Base-by-base conservation (phyloP, 176 grass and related monocot species). In the Coix lacrymajobi region DNA sequence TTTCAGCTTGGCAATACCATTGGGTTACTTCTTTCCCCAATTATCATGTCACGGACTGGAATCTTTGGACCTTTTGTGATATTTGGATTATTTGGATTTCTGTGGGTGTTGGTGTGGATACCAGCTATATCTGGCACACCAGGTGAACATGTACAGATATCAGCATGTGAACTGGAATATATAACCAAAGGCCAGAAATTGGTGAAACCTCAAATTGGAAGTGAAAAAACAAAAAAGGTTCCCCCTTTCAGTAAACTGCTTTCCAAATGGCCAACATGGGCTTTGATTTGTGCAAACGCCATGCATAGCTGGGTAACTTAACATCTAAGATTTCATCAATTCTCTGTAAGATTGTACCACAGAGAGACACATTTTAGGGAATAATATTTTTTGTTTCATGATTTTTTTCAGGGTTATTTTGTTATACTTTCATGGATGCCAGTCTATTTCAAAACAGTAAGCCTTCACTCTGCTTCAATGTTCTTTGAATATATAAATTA, bases 361-460 rank as follows among this genome's bases (percentile, higher is more conserved):
- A 43, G 43, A 32, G 62, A 62, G 40, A 77, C 40, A 77, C 40
- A 49, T 6, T 84, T 69, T 87, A 62, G 7, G 20, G 37, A 49
- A 41, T 39, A 51, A 28, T 78, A 43, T 78, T 62, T 85, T 71
- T 56, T 74, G 38, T 68, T 12, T 29, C 12, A 1, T 87, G 52
- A 58, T 69, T 79, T 79, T 87, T 87, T 90, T 70, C 93, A 98
- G 96, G 96, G 96, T 44, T 98, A 98, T 87, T 98, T 98, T 45
- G 91, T 93, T 52, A 93, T 98, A 63, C 93, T 98, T 90, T 98
- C 96, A 40, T 98, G 96, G 96, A 98, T 96, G 91, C 96, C 96
- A 64, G 85, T 95, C 61, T 98, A 98, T 84, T 98, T 98, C 82
- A 98, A 93, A 79, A 96, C 87, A 39, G 96, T 96, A 92, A 73